Evolutionary conservation across 495 filamentous ascomycete genomes (phyloP), one percentile per base, ranked within the genome.

Genomic region (Aspergillus funiculosus): DNA sequence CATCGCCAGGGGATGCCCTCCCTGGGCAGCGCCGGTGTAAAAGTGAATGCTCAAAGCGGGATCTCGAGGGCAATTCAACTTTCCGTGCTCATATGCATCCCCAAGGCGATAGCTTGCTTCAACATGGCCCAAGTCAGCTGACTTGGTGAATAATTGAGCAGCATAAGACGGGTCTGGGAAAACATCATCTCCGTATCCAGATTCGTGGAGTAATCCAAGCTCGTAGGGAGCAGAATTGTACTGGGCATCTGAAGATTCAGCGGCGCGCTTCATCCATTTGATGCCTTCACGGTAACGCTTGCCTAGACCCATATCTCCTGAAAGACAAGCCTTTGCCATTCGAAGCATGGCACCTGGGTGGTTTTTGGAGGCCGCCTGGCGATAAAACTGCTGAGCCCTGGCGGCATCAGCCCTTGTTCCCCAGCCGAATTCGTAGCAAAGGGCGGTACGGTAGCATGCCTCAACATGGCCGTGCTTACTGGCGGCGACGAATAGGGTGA

Each of bases 381-480:
- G 82, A 60, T 94, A 87, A 65, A 94, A 99, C 57, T 95, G 87
- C 11, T 89, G 86, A 15, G 94, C 94, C 67, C 95, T 94, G 26
- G 82, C 76, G 29, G 82, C 82, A 57, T 96, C 91, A 47, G 86
- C 87, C 25, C 87, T 78, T 46, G 83, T 89, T 15, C 92, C 92
- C 92, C 94, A 97, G 50, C 89, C 94, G 66, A 95, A 97, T 59
- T 99, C 92, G 66, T 95, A 96, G 71, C 91, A 97, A 26, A 99
- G 70, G 3, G 85, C 92, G 35, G 91, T 83, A 40, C 92, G 85
- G 67, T 95, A 99, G 30, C 82, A 91, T 20, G 94, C 89, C 67
- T 99, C 92, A 21, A 94, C 86, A 60, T 99, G 92, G 22, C 92
- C 94, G 63, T 96, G 94, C 68, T 97, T 99, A 61, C 86, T 89